Evolutionary conservation across 768 basidiomycete species (phyloP), one percentile per base, ranked within the genome.

Genomic region (Tephrocybe sp.): DNA sequence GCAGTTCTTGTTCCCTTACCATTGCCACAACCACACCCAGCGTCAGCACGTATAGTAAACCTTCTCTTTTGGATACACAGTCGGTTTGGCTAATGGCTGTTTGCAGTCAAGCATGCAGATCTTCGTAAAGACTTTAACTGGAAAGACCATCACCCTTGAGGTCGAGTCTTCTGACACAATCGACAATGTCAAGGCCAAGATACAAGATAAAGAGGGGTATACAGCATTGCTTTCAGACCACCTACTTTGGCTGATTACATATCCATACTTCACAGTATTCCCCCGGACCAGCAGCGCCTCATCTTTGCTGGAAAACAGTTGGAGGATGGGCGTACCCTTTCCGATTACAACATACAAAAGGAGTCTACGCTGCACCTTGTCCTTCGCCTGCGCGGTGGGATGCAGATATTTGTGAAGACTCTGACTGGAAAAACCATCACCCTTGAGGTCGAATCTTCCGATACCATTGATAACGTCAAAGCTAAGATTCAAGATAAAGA

Each of bases 331-430:
- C 45, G 38, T 10, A 41, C 38, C 16, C 48, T 49, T 12, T 49
- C 48, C 31, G 48, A 49, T 41, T 49, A 49, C 11, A 49, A 49
- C 27, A 49, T 49, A 11, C 48, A 49, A 41, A 49, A 49, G 42
- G 48, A 49, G 22, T 49, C 48, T 9, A 49, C 48, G 0, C 11
- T 49, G 33, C 48, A 49, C 19, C 48, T 49, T 44, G 49, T 44
- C 19, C 49, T 50, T 22, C 49, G 42, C 25, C 42, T 44, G 1
- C 49, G 49, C 16, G 49, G 42, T 16, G 49, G 55, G 21, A 56
- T 56, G 55, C 55, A 56, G 37, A 56, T 56, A 7, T 68, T 67
- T 41, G 66, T 65, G 34, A 65, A 65, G 61, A 65, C 64, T 2
- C 49, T 65, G 47, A 65, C 64, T n/a, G 64, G 57, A 15, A 59